Conservation (phyloP, 75 land plant genomes). For the Selaginella tamariscina region DNA sequence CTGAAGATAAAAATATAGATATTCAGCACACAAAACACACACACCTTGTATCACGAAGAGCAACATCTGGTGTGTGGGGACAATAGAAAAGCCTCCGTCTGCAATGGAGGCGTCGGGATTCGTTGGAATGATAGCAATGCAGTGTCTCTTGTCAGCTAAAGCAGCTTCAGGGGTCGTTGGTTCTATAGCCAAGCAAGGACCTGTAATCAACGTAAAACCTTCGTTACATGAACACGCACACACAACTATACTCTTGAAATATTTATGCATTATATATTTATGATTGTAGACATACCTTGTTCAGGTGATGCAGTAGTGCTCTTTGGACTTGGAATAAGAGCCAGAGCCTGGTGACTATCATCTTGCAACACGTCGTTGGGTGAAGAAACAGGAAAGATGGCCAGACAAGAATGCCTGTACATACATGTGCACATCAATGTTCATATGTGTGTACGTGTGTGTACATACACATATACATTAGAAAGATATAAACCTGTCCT, state of each 20-base stretch:
- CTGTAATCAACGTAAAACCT: not conserved
- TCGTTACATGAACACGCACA: not conserved
- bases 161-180: conserved; percentile 4
- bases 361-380: too few species aligned
- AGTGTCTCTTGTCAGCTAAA: not conserved
- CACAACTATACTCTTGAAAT: not conserved
- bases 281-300: not conserved
- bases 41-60: too few species aligned
- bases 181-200: not conserved
- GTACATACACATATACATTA: too few species aligned
- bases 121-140: conserved; percentile 8
- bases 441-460: too few species aligned
- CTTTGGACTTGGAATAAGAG: not conserved
- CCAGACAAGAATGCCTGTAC: conserved; percentile 3
- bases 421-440: too few species aligned
- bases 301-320: not conserved
- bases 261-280: not conserved
- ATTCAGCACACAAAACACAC: too few species aligned
- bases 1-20: too few species aligned
- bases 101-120: not conserved
- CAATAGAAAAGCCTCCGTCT: not conserved
- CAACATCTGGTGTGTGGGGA: conserved; percentile 7
- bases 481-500: too few species aligned
- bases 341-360: not conserved
- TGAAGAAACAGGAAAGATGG: not conserved